These are phyloP conservation scores for Golubevia pallescens DNA, from an alignment of 1,284 basidiomycete genomes.

Conservation along the genomic window DNA sequence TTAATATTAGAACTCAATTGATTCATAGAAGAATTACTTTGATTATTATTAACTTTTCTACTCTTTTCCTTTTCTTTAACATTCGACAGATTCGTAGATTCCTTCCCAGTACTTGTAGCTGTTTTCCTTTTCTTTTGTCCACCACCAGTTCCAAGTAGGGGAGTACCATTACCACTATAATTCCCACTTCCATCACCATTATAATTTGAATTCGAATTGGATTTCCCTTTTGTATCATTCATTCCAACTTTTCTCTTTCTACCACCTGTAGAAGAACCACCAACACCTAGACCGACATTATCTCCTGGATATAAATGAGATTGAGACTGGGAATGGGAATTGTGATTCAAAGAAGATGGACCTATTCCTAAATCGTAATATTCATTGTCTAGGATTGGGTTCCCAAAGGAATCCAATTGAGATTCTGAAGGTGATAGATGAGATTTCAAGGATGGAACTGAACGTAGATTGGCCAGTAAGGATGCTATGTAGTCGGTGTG, in stretches of 20 bases:
- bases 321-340: too few relatives aligned
- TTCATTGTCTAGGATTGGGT: not conserved
- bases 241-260: not conserved
- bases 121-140: not conserved
- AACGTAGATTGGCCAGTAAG: slow-evolving; percentile 39
- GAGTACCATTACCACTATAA: too few relatives aligned
- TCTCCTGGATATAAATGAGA: too few relatives aligned
- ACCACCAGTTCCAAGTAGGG: not conserved
- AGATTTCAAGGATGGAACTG: slow-evolving; percentile 27
- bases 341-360: too few relatives aligned
- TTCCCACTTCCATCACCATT: too few relatives aligned
- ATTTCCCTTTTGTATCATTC: not conserved
- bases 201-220: not conserved
- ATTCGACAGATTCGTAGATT: not conserved
- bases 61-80: not conserved
- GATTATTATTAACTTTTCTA: too few relatives aligned
- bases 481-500: slow-evolving; percentile 61
- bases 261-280: too few relatives aligned
- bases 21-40: too few relatives aligned
- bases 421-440: not conserved
- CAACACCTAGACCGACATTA: too few relatives aligned
- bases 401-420: not conserved
- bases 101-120: not conserved
- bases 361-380: too few relatives aligned
- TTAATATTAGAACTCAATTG: too few relatives aligned